These are phyloP conservation scores for Colletotrichum sp. DNA, from an alignment of 2,329 filamentous ascomycete genomes.

Conservation along the genomic window DNA sequence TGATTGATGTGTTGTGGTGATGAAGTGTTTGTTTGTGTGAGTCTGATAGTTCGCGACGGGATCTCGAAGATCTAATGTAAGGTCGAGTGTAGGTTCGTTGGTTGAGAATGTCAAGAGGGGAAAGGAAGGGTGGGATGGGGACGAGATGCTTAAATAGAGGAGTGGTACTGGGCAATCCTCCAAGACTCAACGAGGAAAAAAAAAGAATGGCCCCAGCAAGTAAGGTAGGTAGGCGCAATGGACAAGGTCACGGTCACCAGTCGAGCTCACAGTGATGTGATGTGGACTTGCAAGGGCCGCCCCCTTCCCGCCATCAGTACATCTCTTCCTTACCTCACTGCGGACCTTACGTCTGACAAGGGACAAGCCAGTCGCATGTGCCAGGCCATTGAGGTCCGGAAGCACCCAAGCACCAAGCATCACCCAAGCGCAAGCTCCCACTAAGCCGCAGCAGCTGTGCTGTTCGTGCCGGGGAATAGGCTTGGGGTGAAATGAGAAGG, in stretches of 20 bases:
- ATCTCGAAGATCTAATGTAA: background rate
- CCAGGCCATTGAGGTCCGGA: slow-evolving; percentile 3
- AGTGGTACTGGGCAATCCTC: background rate
- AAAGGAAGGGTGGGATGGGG: slow-evolving; percentile 7
- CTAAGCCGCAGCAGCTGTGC: background rate
- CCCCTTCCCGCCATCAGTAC: slow-evolving; percentile 5
- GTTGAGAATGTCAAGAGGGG: background rate
- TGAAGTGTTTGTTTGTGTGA: background rate
- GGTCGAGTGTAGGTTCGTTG: background rate
- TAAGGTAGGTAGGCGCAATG: background rate
- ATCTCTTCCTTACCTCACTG: background rate
- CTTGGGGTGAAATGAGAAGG: slow-evolving; percentile 15
- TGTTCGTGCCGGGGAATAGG: slow-evolving; percentile 2
- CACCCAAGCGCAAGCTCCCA: slow-evolving; percentile 12
- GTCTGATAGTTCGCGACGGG: background rate
- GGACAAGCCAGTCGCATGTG: slow-evolving; percentile 15
- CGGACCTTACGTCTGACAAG: slow-evolving; percentile 20
- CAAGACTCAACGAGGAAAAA: background rate
- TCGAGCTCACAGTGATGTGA: slow-evolving; percentile 22
- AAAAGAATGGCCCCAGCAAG: background rate
- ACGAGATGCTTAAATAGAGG: slow-evolving; percentile 1
- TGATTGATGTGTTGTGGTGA: slow-evolving; percentile 29
- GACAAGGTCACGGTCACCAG: background rate
- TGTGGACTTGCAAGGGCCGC: slow-evolving; percentile 23
- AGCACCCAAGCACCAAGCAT: slow-evolving; percentile 7